These are phyloP conservation scores for Lasiosphaeris hirsuta DNA, from an alignment of 495 filamentous ascomycete genomes.

Conservation along the genomic window DNA sequence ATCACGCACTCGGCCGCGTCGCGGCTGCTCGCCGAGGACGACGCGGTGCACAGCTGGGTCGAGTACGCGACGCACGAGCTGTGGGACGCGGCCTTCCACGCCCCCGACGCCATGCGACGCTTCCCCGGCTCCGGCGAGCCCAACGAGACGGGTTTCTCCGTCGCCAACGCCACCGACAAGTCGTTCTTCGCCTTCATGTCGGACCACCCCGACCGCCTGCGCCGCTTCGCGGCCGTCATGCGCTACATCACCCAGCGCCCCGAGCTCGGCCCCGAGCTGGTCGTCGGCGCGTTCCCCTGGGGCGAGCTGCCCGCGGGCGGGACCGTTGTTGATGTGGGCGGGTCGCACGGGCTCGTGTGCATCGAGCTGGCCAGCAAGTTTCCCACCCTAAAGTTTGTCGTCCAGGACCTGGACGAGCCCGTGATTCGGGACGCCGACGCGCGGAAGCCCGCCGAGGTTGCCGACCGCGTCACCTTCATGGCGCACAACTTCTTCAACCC, in stretches of 20 bases:
- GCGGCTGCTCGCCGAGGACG: constrained; percentile 31
- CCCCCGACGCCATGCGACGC: not conserved
- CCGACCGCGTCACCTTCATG: constrained; percentile 35
- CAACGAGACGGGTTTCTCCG: not conserved
- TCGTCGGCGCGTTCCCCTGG: not conserved
- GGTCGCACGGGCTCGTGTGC: not conserved
- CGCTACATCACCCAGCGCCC: not conserved
- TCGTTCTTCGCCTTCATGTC: not conserved
- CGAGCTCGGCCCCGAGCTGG: not conserved
- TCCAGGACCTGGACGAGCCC: not conserved
- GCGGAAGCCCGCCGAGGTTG: not conserved
- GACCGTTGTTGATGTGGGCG: constrained; percentile 1
- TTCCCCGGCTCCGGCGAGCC: not conserved
- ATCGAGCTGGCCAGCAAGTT: not conserved
- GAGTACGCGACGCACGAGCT: constrained; percentile 34
- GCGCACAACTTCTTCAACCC: constrained; percentile 44
- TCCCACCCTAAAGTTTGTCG: not conserved
- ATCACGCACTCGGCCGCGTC: constrained; percentile 42
- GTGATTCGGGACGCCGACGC: not conserved
- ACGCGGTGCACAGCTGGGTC: constrained; percentile 31
- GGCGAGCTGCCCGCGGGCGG: not conserved
- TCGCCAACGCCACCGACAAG: not conserved
- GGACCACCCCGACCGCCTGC: not conserved
- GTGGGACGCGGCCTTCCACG: constrained; percentile 28
- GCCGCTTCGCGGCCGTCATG: not conserved